Base-by-base conservation (phyloP, 2,329 filamentous ascomycete genomes). In the Penicillium sp. region DNA sequence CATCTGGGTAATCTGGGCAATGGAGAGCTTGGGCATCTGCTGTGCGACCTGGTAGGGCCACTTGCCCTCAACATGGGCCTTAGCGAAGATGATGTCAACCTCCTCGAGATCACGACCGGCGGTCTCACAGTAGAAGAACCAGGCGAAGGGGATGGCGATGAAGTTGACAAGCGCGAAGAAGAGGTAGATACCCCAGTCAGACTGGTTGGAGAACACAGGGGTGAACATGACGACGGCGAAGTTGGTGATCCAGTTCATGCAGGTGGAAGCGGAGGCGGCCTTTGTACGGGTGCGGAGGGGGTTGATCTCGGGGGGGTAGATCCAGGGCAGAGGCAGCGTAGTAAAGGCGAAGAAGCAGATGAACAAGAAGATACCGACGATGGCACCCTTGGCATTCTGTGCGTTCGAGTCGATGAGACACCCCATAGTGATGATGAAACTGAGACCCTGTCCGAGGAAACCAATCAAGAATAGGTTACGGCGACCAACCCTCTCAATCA, bases 291-390 rank as follows among this genome's bases (percentile, higher is more conserved):
- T 82, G 66, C 78, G 79, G 65, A 81, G 74, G 3, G 80, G 80
- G 62, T 79, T 80, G 67, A 80, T 73, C 55, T 80, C 81, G 45
- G 79, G 75, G 0, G 78, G 71, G 60, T 73, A 71, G 43, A 71
- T 58, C 84, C 83, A 88, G 1, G 84, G 84, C 26, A 86, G 77
- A 14, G 84, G 83, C 3, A 87, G 68, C 79, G 82, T 84, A 0
- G 82, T 86, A 0, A 84, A 84, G 17, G 84, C 85, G 60, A 88
- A 88, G 57, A 84, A 85, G 16, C 81, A 80, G 60, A 88, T 88
- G 71, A 87, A 88, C 2, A 83, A 80, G 71, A 88, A 88, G 31
- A 88, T 72, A 54, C 85, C 85, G 1, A 86, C 84, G 7, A 78
- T 60, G 14, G 70, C 70, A 59, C 71, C 71, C 56, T 71, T 69